Evolutionary conservation across 768 basidiomycete genomes (phyloP).

Genomic region (Leccinum subgranulosum): DNA sequence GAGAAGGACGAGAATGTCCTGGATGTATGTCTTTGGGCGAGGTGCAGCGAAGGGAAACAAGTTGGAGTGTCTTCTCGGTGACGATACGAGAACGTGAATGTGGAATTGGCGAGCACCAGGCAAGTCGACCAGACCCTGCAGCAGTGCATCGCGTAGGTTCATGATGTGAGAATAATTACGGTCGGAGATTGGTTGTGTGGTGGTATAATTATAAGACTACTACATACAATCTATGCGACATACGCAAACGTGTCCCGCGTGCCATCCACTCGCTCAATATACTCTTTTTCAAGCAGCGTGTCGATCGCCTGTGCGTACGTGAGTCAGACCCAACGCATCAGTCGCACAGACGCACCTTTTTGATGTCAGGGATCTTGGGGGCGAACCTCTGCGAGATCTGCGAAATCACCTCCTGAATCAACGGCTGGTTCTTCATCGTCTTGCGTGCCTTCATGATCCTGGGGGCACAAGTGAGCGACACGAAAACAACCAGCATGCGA

Average conservation of each 20-base stretch:
- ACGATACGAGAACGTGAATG: conserved; percentile 69
- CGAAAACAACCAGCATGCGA: background rate
- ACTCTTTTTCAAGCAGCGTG: conserved; percentile 92
- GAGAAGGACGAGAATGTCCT: conserved; percentile 75
- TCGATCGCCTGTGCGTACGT: conserved; percentile 68
- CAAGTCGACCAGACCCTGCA: conserved; percentile 50
- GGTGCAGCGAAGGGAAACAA: conserved; percentile 76
- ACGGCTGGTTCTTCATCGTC: conserved; percentile 89
- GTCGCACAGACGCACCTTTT: conserved; percentile 58
- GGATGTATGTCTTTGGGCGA: conserved; percentile 62
- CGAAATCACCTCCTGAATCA: conserved; percentile 88
- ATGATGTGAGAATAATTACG: conserved; percentile 29
- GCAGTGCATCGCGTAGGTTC: conserved; percentile 60
- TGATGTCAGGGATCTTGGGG: conserved; percentile 95
- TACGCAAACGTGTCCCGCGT: conserved; percentile 70
- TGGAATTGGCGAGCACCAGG: conserved; percentile 73
- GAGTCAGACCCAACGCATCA: background rate
- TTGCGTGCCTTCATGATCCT: conserved; percentile 96
- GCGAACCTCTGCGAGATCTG: conserved; percentile 86
- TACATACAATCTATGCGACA: conserved; percentile 29
- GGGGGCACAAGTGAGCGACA: background rate
- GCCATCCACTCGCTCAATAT: conserved; percentile 91
- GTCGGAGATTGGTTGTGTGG: background rate
- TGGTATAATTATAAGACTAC: conserved; percentile 17
- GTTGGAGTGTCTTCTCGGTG: conserved; percentile 60